A percentile compares a stretch with the other conserved stretches of the same genome.
Evolutionary conservation across 257 asterid species (phyloP).

Genomic region (Avicennia marina): DNA sequence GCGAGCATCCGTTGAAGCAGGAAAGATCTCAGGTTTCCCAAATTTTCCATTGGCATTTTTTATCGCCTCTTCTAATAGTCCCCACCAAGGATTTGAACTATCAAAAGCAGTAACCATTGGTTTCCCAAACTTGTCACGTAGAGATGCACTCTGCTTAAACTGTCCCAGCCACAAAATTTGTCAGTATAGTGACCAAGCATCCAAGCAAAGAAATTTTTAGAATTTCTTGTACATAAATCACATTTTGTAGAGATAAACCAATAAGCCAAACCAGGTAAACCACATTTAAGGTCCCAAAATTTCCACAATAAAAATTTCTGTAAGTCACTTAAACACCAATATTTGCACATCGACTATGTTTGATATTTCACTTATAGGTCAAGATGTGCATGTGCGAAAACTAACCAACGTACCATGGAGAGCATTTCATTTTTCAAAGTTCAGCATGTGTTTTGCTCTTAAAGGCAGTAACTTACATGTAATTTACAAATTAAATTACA

Average conservation of each 20-base stretch:
- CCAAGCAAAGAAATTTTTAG: constrained; percentile 3
- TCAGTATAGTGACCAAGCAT: constrained; percentile 25
- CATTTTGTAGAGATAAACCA: too few relatives aligned
- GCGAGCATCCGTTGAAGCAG: constrained; percentile 92
- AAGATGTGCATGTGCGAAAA: background rate
- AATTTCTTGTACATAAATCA: too few relatives aligned
- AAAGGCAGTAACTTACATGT: background rate
- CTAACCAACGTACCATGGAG: background rate
- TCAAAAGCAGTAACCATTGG: constrained; percentile 60
- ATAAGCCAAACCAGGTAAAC: too few relatives aligned
- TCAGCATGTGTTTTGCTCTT: background rate
- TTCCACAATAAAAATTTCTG: background rate
- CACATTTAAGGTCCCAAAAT: too few relatives aligned
- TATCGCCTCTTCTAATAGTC: constrained; percentile 61
- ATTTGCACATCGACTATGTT: background rate
- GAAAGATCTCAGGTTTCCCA: constrained; percentile 82
- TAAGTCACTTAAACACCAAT: background rate
- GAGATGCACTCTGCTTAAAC: constrained; percentile 60
- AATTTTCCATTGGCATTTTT: constrained; percentile 60
- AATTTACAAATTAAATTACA: background rate
- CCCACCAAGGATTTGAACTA: constrained; percentile 93
- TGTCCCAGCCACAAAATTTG: constrained; percentile 37
- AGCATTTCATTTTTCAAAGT: background rate
- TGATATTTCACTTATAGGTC: background rate
- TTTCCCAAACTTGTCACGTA: constrained; percentile 58